Evolutionary conservation across 495 filamentous ascomycete genomes (phyloP), one percentile per base, ranked within the genome.

Genomic region (Aspergillus ellipticus): DNA sequence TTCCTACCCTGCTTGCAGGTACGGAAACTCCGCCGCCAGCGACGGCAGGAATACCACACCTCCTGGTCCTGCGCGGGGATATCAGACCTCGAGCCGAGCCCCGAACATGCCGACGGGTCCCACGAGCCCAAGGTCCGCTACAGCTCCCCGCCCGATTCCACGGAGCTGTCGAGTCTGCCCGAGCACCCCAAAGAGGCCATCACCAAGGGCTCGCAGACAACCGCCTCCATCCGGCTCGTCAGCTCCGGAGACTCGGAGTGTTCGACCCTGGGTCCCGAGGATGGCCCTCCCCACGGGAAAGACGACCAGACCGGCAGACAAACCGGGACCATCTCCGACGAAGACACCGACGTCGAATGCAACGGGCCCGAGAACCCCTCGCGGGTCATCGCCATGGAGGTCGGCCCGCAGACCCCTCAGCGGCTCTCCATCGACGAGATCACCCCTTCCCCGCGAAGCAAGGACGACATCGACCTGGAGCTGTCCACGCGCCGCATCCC

Each of bases 211-310:
- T 22, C 37, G 39, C 19, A 17, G 31, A 20, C 33, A 5, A 53
- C 55, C 24, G 15, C 47, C 9, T 60, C 58, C 15, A 60, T 60
- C 29, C 58, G 58, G 17, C 47, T 60, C 22, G 58, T 60, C 49
- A 47, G 48, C 28, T 52, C 48, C 10, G 55, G 42, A 5, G 55
- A 57, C 49, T 50, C 53, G 9, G 35, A 28, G 16, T 43, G 48
- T 15, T 33, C 49, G 11, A 51, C 49, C 6, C 42, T 55, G 3
- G 43, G 24, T 1, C 39, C 48, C 1, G 54, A 56, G 0, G 31
- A 42, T 6, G 54, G n/a, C 15, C 58, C 0, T 48, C 55, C 26
- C 42, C 47, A 6, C 49, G 49, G 5, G 35, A 24, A 26, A 24
- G 41, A 22, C 41, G 41, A 24, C 8, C 10, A 9, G 2, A 10